These are phyloP conservation scores for Fonsecaea pedrosoi DNA, from an alignment of 2,329 filamentous ascomycete genomes.

Conservation along the genomic window DNA sequence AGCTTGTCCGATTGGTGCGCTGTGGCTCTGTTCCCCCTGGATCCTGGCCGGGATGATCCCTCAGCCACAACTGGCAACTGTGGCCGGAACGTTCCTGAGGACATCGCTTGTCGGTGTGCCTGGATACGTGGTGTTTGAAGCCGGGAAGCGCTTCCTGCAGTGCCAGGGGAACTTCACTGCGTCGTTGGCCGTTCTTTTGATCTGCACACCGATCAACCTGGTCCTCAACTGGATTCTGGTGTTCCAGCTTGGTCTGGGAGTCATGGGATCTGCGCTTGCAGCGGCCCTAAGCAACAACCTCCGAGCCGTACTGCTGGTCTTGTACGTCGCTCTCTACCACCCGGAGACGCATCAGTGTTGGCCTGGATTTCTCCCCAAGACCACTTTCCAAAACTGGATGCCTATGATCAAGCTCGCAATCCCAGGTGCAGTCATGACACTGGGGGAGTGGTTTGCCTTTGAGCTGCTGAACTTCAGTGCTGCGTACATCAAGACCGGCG, in stretches of 20 bases:
- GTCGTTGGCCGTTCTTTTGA: conserved; percentile 75
- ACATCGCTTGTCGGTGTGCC: conserved; percentile 71
- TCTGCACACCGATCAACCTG: conserved; percentile 77
- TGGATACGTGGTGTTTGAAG: conserved; percentile 71
- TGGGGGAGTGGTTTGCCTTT: conserved; percentile 83
- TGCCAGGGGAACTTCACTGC: conserved; percentile 76
- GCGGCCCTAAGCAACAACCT: conserved; percentile 70
- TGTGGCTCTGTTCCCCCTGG: conserved; percentile 68
- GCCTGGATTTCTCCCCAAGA: conserved; percentile 68
- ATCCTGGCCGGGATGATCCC: conserved; percentile 68
- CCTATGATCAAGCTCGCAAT: conserved; percentile 79
- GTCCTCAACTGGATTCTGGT: conserved; percentile 74
- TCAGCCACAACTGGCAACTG: conserved; percentile 65
- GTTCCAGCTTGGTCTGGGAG: conserved; percentile 60
- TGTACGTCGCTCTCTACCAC: conserved; percentile 61
- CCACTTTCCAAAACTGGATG: conserved; percentile 69
- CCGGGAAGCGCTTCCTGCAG: conserved; percentile 76
- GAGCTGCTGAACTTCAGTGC: conserved; percentile 77
- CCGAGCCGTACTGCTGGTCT: conserved; percentile 67
- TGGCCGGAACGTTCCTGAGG: conserved; percentile 71
- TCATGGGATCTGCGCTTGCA: conserved; percentile 73
- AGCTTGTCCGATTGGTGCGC: conserved; percentile 67
- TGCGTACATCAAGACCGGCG: conserved; percentile 71
- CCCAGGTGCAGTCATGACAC: conserved; percentile 82
- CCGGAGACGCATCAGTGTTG: conserved; percentile 70